Base-by-base conservation (phyloP, 768 basidiomycete species). In the Lentinula guzmanii region DNA sequence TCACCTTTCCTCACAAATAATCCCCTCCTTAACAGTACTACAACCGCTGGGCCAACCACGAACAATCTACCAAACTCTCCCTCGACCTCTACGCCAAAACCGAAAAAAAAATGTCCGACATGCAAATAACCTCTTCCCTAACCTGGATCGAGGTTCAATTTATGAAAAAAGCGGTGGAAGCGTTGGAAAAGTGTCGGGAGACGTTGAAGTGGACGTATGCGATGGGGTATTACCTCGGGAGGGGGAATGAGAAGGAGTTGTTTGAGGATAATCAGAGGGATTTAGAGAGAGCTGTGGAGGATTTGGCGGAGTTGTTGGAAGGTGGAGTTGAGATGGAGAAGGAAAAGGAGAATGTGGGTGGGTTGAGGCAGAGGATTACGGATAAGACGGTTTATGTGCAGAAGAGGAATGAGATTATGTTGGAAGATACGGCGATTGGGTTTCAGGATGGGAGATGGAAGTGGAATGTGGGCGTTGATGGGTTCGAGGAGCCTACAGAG, bases 71-170 rank as follows among this genome's bases (percentile, higher is more conserved):
- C 55, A 95, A 95, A 75, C 87, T 99, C 55, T 95, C 96, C 16
- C 73, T 91, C 15, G 94, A 98, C 65, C 79, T 98, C 45, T 96
- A 95, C 73, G 82, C 82, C 60, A 95, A 95, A 79, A 98, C 96
- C 11, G 95, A 99, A 82, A 95, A 96, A 85, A 98, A 98, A 86
- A 99, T 99, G 97, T 95, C 98, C 74, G 94, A 97, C 75, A 96
- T 98, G 90, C 97, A 98, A 78, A 83, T 94, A 64, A 89, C 87
- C 10, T 94, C 93, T 2, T 82, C 86, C 60, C 76, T 99, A 42
- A 95, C 94, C 2, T 99, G 97, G 97, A 99, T 99, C 66, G 95
- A 99, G 75, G 71, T 87, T 34, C 96, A 98, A 75, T 99, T 99
- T 75, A 95, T 97, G 83, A 95, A 94, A 80, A 95, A 95, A 74